Conservation (phyloP, 352 stramenopile species). For the Aphanomyces invadans region DNA sequence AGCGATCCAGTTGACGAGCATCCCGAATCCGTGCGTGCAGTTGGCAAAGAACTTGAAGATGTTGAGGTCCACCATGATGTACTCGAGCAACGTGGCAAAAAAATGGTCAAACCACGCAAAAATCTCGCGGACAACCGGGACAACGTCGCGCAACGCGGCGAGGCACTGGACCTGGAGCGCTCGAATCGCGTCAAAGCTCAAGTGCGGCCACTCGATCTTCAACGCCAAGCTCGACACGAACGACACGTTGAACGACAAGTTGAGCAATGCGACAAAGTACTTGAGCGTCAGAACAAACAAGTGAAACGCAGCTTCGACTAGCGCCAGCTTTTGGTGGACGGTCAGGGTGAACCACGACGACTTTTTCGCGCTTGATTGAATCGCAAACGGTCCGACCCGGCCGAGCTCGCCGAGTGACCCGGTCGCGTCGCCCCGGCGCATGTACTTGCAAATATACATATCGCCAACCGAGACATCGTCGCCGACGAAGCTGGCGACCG, state of each 20-base stretch:
- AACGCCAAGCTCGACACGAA: constrained; percentile 28
- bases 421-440: constrained; percentile 27
- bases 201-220: constrained; percentile 23
- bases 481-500: constrained; percentile 6
- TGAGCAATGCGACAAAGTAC: constrained; percentile 45
- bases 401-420: constrained; percentile 35
- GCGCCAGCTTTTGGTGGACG: neutral
- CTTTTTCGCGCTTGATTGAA: neutral
- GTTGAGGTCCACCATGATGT: constrained; percentile 32
- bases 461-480: constrained; percentile 28
- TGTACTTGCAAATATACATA: constrained; percentile 43
- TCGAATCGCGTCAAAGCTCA: constrained; percentile 29
- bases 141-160: constrained; percentile 26
- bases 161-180: constrained; percentile 30
- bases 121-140: constrained; percentile 27
- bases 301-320: constrained; percentile 15
- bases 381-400: constrained; percentile 39
- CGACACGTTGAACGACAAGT: constrained; percentile 56
- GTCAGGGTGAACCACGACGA: neutral
- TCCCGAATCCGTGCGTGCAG: constrained; percentile 38
- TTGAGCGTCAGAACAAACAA: constrained; percentile 32
- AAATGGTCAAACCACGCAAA: constrained; percentile 33
- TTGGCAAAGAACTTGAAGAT: constrained; percentile 31
- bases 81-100: constrained; percentile 32
- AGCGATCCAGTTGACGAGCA: constrained; percentile 30